Conservation (phyloP, 176 grass and related monocot genomes). For the Musa acuminata region DNA sequence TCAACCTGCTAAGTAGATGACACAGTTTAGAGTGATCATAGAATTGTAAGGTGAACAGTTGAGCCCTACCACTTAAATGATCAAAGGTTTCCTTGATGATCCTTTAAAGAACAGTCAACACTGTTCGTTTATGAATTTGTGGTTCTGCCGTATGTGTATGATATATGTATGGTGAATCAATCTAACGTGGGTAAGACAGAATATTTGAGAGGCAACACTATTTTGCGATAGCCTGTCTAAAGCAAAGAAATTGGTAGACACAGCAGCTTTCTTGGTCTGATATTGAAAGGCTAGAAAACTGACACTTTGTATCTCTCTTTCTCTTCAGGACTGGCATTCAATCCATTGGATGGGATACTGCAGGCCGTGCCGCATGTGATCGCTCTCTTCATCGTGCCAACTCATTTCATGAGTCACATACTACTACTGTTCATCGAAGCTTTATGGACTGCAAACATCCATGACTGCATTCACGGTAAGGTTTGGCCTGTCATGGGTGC, state of each 20-base stretch:
- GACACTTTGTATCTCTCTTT: constrained; percentile 4
- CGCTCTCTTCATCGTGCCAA: constrained; percentile 48
- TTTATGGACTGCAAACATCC: constrained; percentile 83
- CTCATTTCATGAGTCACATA: constrained; percentile 56
- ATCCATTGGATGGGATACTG: constrained; percentile 84
- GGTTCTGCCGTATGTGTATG: too few relatives aligned
- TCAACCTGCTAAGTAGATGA: too few relatives aligned
- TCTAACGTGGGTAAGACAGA: too few relatives aligned
- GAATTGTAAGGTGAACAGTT: too few relatives aligned
- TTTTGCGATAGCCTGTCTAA: too few relatives aligned
- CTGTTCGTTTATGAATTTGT: too few relatives aligned
- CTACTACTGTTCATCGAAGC: constrained; percentile 52
- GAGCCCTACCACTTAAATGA: too few relatives aligned
- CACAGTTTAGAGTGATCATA: too few relatives aligned
- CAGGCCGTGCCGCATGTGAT: constrained; percentile 70
- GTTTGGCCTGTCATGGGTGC: constrained; percentile 89
- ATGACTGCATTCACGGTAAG: constrained; percentile 88
- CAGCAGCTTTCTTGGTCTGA: not conserved
- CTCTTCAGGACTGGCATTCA: constrained; percentile 58
- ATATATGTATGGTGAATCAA: too few relatives aligned
- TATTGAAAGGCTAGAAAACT: not conserved
- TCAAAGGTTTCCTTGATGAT: too few relatives aligned
- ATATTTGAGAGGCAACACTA: too few relatives aligned
- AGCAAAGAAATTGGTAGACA: not conserved
- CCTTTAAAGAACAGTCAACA: too few relatives aligned